Evolutionary conservation across 208 protist genomes (phyloP).

Genomic region (Porcisia hertigi): DNA sequence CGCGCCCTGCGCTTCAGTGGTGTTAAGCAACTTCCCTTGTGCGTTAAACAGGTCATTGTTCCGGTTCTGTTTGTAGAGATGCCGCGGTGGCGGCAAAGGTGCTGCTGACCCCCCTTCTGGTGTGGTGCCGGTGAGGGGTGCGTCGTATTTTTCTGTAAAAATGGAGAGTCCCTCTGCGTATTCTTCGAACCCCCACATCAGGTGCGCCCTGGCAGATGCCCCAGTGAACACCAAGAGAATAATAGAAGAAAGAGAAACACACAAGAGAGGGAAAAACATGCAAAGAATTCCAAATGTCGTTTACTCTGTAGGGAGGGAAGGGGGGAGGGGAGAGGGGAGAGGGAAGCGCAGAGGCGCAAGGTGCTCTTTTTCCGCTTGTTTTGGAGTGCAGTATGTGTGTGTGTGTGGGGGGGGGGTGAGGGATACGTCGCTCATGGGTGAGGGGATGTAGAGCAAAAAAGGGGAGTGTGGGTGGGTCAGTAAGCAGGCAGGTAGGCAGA

Average conservation of each 20-base stretch:
- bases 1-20: conserved; percentile 20
- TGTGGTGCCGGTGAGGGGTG: background rate
- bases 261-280: background rate
- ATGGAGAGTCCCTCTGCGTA: conserved; percentile 37
- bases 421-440: too few relatives aligned
- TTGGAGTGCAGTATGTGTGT: too few relatives aligned
- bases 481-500: background rate
- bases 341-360: too few relatives aligned
- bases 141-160: background rate
- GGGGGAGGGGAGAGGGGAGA: background rate
- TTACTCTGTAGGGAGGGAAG: background rate
- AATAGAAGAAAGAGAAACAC: background rate
- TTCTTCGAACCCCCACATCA: conserved; percentile 49
- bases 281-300: background rate
- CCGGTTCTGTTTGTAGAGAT: conserved; percentile 27
- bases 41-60: conserved; percentile 45
- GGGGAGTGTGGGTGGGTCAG: background rate
- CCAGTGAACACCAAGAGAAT: background rate
- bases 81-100: conserved; percentile 15
- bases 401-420: too few relatives aligned
- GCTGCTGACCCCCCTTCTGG: background rate
- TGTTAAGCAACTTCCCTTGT: conserved; percentile 31
- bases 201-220: background rate
- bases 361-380: too few relatives aligned
- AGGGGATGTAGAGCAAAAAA: too few relatives aligned